These are phyloP conservation scores for Discostella pseudostelligera DNA, from an alignment of 108 stramenopile genomes.

Conservation along the genomic window DNA sequence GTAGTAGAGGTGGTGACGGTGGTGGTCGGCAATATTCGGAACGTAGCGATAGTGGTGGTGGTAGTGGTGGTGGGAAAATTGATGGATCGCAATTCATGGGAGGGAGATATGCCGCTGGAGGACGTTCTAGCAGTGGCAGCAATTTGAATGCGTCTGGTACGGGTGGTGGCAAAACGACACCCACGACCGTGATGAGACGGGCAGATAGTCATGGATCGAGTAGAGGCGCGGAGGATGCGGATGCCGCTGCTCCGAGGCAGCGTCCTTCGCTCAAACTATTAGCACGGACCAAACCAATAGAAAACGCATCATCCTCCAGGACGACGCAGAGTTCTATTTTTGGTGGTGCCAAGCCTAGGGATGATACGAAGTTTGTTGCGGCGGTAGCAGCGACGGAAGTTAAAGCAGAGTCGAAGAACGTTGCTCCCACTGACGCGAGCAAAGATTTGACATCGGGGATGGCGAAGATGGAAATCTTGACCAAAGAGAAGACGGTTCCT, in stretches of 20 bases:
- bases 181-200: constrained; percentile 30
- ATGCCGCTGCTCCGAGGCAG: not conserved
- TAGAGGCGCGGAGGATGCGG: not conserved
- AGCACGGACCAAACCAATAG: constrained; percentile 65
- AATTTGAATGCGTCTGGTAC: constrained; percentile 13
- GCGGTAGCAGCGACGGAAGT: not conserved
- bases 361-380: constrained; percentile 45
- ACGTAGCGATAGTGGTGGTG: not conserved
- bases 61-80: not conserved
- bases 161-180: constrained; percentile 7
- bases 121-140: constrained; percentile 8
- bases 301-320: constrained; percentile 17
- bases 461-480: constrained; percentile 1
- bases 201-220: constrained; percentile 26
- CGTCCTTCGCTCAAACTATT: constrained; percentile 62
- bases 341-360: constrained; percentile 74
- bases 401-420: constrained; percentile 11
- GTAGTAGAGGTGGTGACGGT: constrained; percentile 8
- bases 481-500: not conserved
- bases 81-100: constrained; percentile 39
- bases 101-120: constrained; percentile 33
- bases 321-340: constrained; percentile 50
- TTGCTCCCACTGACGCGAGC: constrained; percentile 8
- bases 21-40: constrained; percentile 32
- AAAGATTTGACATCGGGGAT: constrained; percentile 1